phyloP scores from a whole-genome alignment of 2,329 filamentous ascomycete genomes.

The Cladosporium oxysporum region DNA sequence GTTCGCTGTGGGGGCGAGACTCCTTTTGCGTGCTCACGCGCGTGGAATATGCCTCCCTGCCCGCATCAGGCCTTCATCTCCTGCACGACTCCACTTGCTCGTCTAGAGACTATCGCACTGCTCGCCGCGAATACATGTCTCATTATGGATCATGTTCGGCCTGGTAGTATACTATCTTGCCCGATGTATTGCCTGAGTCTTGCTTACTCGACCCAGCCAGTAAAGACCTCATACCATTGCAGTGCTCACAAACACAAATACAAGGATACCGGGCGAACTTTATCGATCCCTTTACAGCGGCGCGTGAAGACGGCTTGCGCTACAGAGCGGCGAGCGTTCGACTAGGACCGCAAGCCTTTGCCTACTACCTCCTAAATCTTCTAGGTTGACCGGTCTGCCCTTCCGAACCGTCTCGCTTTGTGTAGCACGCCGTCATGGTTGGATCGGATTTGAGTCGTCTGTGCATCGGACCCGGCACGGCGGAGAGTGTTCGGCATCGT shows the following conservation, averaged over 20 bases:
- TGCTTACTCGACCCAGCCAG: background rate
- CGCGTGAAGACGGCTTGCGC: background rate
- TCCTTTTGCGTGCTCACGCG: constrained; percentile 1
- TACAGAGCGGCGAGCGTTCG: background rate
- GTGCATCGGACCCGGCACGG: background rate
- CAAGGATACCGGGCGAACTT: background rate
- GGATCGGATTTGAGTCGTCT: background rate
- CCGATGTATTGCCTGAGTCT: background rate
- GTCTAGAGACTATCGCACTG: background rate
- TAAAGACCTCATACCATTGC: background rate
- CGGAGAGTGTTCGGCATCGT: background rate
- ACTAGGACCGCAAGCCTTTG: constrained; percentile 2
- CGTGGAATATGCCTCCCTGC: background rate
- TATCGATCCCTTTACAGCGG: constrained; percentile 7
- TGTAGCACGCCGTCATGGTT: background rate
- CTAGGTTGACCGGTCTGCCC: background rate
- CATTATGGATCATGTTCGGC: background rate
- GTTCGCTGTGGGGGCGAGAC: constrained; percentile 1
- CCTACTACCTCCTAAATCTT: background rate
- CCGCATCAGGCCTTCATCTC: background rate
- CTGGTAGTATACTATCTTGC: background rate
- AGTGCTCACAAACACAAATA: background rate
- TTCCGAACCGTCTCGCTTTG: background rate
- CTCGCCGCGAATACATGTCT: background rate
- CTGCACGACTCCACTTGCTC: background rate